Evolutionary conservation across 2,329 filamentous ascomycete species (phyloP), one percentile per base, ranked within the genome.

Genomic region (Colletotrichum plurivorum): DNA sequence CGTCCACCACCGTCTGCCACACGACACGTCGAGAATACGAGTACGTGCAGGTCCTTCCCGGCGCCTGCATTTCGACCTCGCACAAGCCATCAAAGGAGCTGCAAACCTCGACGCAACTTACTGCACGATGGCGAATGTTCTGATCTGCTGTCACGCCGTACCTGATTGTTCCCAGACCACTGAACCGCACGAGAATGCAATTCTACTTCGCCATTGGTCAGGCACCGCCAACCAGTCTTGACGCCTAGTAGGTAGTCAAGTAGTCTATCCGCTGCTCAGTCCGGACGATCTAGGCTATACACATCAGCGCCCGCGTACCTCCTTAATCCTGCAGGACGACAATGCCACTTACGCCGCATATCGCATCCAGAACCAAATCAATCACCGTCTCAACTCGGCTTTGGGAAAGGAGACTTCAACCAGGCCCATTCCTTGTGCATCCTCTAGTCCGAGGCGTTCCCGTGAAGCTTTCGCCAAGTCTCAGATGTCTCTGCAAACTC

Each of bases 11-110:
- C n/a, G 61, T 22, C 48, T 48, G 41, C 54, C 54, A 41, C 54
- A 27, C 53, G 55, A 41, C 36, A 46, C 18, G 25, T 51, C 31
- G 49, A n/a, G 27, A 52, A 69, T 69, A 69, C 66, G 55, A 69
- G 66, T 65, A 59, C 51, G 51, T 55, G 55, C 31, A 53, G 20
- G 27, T 48, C 48, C 18, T 25, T 16, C 22, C 48, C 18, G 48
- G 55, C 22, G 66, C 9, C 48, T 51, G 49, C 15, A 48, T n/a
- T 20, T 13, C 43, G 27, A 18, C 41, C 27, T 58, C 27, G 25
- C 36, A 59, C 48, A 59, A 59, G 18, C 18, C 45, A 57, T 55
- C 31, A 51, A 27, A 18, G 8, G n/a, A 18, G 25, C 15, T n/a
- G 8, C 61, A 27, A 18, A 13, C 6, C 36, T 39, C 22, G 31